These are phyloP conservation scores for Fusarium compactum DNA, from an alignment of 2,329 filamentous ascomycete genomes.

Conservation along the genomic window DNA sequence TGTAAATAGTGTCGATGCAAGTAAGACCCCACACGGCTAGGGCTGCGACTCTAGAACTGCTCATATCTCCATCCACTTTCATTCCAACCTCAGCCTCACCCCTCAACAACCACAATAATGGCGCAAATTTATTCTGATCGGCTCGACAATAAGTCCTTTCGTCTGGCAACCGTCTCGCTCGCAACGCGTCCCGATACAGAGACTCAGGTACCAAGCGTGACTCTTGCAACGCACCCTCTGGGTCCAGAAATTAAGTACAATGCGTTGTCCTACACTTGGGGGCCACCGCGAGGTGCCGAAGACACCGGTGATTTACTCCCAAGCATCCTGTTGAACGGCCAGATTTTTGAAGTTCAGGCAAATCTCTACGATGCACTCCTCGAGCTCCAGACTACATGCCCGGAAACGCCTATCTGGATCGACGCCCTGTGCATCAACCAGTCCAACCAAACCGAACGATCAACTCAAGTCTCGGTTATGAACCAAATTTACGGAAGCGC, in stretches of 20 bases:
- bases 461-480: background rate
- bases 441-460: background rate
- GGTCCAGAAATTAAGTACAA: background rate
- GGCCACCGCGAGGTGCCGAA: background rate
- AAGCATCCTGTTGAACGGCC: background rate
- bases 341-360: accelerated
- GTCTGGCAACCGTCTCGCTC: background rate
- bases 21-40: background rate
- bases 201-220: background rate
- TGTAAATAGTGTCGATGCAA: background rate
- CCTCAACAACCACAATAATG: background rate
- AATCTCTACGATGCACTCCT: background rate
- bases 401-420: background rate
- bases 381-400: background rate
- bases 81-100: background rate
- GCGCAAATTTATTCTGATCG: background rate
- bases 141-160: background rate
- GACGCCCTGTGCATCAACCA: conserved; percentile 22
- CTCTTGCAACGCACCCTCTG: background rate
- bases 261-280: conserved; percentile 18
- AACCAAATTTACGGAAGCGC: conserved; percentile 16
- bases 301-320: accelerated
- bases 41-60: background rate
- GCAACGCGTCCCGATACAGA: background rate
- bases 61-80: background rate